Evolutionary conservation across 768 basidiomycete genomes (phyloP).

Genomic region (Collybia sp.): DNA sequence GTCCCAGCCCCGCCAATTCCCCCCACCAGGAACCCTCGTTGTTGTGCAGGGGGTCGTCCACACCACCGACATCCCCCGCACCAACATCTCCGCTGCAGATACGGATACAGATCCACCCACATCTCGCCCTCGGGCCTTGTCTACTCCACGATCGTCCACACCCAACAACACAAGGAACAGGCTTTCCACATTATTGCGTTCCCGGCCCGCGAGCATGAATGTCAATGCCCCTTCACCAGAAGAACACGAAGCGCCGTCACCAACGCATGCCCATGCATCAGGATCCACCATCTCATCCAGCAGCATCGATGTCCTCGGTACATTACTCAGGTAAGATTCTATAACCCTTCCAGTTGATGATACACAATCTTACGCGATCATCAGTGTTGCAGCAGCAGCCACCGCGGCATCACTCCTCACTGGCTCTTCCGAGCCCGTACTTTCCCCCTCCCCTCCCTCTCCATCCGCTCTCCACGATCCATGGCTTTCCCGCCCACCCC

Average conservation of each 20-base stretch:
- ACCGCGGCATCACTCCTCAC: conserved; percentile 83
- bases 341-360: conserved; percentile 3
- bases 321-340: conserved; percentile 60
- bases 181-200: conserved; percentile 29
- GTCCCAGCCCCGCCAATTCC: conserved; percentile 44
- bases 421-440: conserved; percentile 62
- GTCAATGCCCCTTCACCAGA: conserved; percentile 3
- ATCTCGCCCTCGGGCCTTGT: conserved; percentile 8
- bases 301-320: conserved; percentile 80
- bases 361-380: conserved; percentile 4
- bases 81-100: conserved; percentile 17
- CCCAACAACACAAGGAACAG: conserved; percentile 26
- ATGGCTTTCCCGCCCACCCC: conserved; percentile 18
- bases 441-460: no score
- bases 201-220: conserved; percentile 23
- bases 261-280: no score
- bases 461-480: conserved; percentile 48
- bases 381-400: conserved; percentile 89
- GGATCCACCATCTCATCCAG: conserved; percentile 62
- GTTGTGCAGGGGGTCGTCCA: conserved; percentile 84
- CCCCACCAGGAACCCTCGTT: conserved; percentile 73
- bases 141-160: conserved; percentile 23
- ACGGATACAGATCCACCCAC: conserved; percentile 7
- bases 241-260: conserved; percentile 2
- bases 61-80: conserved; percentile 59